Evolutionary conservation across 768 basidiomycete species (phyloP), one percentile per base, ranked within the genome.

Genomic region (Agaricus blazei): DNA sequence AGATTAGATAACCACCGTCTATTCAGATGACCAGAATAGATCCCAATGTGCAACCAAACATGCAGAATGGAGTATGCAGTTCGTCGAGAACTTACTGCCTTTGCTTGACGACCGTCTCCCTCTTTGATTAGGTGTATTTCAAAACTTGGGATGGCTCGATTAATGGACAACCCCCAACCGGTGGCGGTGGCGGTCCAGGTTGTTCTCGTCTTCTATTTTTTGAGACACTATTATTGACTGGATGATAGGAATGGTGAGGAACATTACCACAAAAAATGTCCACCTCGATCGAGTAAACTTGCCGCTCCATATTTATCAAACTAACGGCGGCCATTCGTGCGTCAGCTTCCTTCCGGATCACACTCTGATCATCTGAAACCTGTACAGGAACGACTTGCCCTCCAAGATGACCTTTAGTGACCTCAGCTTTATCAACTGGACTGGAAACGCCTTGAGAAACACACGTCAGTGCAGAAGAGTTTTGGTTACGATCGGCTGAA

Each of bases 161-260:
- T 5, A 74, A 79, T 58, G 81, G 82, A 1, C 65, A 65, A 4
- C 82, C 82, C 12, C 82, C 81, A 1, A 81, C 77, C 27, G 79
- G 78, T 11, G 83, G 82, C 8, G 81, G 82, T 6, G 82, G 78
- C 19, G 82, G 77, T n/a, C 62, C 70, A 51, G 78, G 80, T 77
- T 55, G 27, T 69, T 57, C 26, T 37, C 8, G 19, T 19, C 44
- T 15, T 7, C 14, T 46, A 38, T 41, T 19, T 9, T 37, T 40
- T 26, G 28, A 52, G 41, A 46, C 24, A 28, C 38, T 56, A 47
- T 14, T 52, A 45, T 58, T 60, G 24, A 27, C 29, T 23, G 12
- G 29, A 7, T 36, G 41, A 37, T 36, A 81, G 81, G 80, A 5
- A 66, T 65, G 50, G 75, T 80, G 28, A 72, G 68, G 29, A 80